These are phyloP conservation scores for Caloboletus firmus DNA, from an alignment of 1,284 basidiomycete genomes.

Conservation along the genomic window DNA sequence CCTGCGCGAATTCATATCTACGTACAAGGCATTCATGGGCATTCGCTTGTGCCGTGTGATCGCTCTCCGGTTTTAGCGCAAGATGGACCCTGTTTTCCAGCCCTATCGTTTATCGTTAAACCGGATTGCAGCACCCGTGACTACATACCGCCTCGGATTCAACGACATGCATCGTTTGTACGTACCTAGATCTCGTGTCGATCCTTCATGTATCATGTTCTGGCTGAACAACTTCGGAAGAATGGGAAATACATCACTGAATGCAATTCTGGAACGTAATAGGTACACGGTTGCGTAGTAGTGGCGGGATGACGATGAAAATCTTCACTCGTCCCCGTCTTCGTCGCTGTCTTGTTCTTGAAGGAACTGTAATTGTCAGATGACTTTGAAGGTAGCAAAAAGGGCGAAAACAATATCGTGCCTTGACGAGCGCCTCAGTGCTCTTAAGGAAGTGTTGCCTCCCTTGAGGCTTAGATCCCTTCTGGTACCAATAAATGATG, in stretches of 20 bases:
- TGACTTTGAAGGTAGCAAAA: constrained; percentile 16
- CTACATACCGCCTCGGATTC: background rate
- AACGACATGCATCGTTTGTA: constrained; percentile 2
- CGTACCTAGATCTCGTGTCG: constrained; percentile 2
- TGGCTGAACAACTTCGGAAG: background rate
- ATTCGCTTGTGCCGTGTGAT: constrained; percentile 24
- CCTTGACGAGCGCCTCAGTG: constrained; percentile 88
- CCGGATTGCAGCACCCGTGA: too few species aligned
- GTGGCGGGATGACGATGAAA: background rate
- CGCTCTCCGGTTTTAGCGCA: constrained; percentile 1
- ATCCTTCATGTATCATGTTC: background rate
- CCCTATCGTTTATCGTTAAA: too few species aligned
- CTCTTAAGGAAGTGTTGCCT: constrained; percentile 92
- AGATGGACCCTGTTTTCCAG: background rate
- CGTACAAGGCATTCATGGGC: constrained; percentile 21
- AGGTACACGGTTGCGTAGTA: constrained; percentile 18
- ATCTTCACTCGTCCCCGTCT: constrained; percentile 50
- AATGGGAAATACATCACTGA: constrained; percentile 14
- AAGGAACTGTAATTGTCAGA: constrained; percentile 56
- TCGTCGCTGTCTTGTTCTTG: constrained; percentile 78
- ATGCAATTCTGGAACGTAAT: constrained; percentile 18
- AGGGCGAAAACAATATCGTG: constrained; percentile 35
- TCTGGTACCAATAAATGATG: constrained; percentile 96
- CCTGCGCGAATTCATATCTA: constrained; percentile 19
- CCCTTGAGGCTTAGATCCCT: constrained; percentile 93